A percentile compares a stretch with the other conserved stretches of the same genome.
Conservation (phyloP, 805 yeast genomes). For the Kockiozyma suomiensis region DNA sequence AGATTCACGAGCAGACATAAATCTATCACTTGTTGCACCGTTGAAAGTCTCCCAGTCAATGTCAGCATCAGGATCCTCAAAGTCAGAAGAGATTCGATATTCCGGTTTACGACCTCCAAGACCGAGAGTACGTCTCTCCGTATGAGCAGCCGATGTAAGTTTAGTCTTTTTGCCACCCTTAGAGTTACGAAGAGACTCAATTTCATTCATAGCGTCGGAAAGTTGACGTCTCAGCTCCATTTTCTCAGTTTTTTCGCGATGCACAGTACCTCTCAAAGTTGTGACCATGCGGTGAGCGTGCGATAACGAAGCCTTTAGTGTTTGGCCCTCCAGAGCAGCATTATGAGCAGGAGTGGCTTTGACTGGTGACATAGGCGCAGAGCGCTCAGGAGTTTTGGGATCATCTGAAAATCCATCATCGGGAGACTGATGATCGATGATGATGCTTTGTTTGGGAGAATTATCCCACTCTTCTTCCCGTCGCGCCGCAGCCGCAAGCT, state of each 20-base stretch:
- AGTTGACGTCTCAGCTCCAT: slow-evolving; percentile 43
- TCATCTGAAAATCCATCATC: slow-evolving; percentile 24
- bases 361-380: slow-evolving; percentile 43
- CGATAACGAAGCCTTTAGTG: slow-evolving; percentile 62
- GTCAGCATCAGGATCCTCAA: slow-evolving; percentile 22
- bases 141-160: not conserved
- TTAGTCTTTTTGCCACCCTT: slow-evolving; percentile 8
- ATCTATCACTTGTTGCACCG: slow-evolving; percentile 20
- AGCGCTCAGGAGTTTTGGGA: slow-evolving; percentile 37
- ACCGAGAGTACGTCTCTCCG: slow-evolving; percentile 15
- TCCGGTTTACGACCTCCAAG: slow-evolving; percentile 17
- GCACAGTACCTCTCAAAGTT: slow-evolving; percentile 56
- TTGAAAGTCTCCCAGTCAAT: slow-evolving; percentile 34
- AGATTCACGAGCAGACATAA: slow-evolving; percentile 34
- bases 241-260: slow-evolving; percentile 51
- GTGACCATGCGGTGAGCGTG: slow-evolving; percentile 66
- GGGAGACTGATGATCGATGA: not conserved
- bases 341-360: slow-evolving; percentile 41
- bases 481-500: not conserved
- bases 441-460: not conserved
- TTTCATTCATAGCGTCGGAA: slow-evolving; percentile 37
- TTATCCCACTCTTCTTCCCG: slow-evolving; percentile 4
- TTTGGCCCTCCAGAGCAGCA: slow-evolving; percentile 60
- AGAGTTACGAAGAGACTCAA: slow-evolving; percentile 25
- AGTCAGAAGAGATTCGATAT: slow-evolving; percentile 22